Base-by-base conservation (phyloP, 169 alveolate species). In the Eimeria zaria region DNA sequence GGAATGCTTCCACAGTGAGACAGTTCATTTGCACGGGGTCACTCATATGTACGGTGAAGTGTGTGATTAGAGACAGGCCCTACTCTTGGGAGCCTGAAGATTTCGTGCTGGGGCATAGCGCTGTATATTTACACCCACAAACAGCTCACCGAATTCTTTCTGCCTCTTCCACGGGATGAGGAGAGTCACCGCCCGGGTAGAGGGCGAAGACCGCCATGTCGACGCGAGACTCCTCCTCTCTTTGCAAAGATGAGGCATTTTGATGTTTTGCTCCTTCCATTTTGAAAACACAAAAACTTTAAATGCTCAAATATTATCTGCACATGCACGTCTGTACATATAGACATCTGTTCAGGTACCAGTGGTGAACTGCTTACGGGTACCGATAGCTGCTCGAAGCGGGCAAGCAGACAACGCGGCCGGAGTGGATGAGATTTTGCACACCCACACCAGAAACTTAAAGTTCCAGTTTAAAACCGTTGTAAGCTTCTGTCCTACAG, bases 121-220 rank as follows among this genome's bases (percentile, higher is more conserved):
- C 6, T 44, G 39, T 8, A 46, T 0, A 39, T 76, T 41, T 44
- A 27, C 3, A 81, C 20, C 44, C 18, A 22, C 27, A 9, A 44
- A 46, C 0, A 81, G 2, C 78, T 85, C 69, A 60, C 92, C 41
- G 41, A 24, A 22, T 33, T 69, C 92, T 85, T 60, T 85, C 92
- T 14, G 48, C 80, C 78, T 85, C 92, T 85, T 58, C 41, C 20
- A 16, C 92, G 5, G 78, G 60, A 48, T 41, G 46, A 62, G 92
- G 92, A 33, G 60, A 4, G 69, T 85, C 92, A 58, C 58, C 58
- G 5, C 92, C 92, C 11, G 92, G 95, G 73, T 88, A 67, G 30
- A 88, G 95, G 1, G 85, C 81, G 22, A 27, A 44, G 67, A 44
- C 85, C 24, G 84, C 84, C 48, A 14, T 46, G 83, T 67, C 62